Percentiles rank a stretch among this genome's conserved stretches.
phyloP scores from a whole-genome alignment of 2,329 filamentous ascomycete genomes.

The Hymenoscyphus albidus region DNA sequence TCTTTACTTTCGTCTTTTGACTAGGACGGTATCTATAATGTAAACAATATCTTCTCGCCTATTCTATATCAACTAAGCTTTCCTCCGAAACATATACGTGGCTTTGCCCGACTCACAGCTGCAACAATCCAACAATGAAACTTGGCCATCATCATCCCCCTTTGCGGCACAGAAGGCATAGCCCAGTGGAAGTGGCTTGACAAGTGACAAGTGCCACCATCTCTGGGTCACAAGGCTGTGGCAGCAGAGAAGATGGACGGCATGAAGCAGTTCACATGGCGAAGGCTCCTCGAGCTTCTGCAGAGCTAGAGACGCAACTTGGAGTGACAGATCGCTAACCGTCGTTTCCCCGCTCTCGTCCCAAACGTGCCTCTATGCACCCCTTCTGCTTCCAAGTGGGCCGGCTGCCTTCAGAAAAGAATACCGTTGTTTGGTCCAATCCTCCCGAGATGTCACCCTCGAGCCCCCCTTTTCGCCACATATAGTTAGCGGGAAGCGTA shows the following conservation, averaged over 20 bases:
- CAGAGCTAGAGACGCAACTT: background rate
- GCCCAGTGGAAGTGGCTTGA: background rate
- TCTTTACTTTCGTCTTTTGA: background rate
- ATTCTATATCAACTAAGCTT: background rate
- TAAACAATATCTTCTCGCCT: background rate
- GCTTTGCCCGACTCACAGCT: background rate
- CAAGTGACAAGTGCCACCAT: background rate
- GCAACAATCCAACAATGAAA: conserved; percentile 1
- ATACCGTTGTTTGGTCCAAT: conserved; percentile 1
- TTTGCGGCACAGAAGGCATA: background rate
- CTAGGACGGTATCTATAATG: background rate
- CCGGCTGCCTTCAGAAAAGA: background rate
- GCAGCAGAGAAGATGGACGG: background rate
- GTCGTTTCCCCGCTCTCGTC: background rate
- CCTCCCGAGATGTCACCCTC: background rate
- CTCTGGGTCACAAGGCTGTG: background rate
- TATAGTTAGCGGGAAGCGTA: background rate
- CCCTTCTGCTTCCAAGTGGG: background rate
- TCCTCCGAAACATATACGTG: background rate
- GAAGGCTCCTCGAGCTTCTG: background rate
- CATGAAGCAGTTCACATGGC: background rate
- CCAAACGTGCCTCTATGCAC: background rate
- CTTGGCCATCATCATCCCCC: background rate
- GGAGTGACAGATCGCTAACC: background rate
- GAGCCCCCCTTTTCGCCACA: background rate